Percentiles rank a stretch among this genome's conserved stretches.
These are phyloP conservation scores for Pestalotiopsis sp. DNA, from an alignment of 2,329 filamentous ascomycete genomes.

Conservation along the genomic window DNA sequence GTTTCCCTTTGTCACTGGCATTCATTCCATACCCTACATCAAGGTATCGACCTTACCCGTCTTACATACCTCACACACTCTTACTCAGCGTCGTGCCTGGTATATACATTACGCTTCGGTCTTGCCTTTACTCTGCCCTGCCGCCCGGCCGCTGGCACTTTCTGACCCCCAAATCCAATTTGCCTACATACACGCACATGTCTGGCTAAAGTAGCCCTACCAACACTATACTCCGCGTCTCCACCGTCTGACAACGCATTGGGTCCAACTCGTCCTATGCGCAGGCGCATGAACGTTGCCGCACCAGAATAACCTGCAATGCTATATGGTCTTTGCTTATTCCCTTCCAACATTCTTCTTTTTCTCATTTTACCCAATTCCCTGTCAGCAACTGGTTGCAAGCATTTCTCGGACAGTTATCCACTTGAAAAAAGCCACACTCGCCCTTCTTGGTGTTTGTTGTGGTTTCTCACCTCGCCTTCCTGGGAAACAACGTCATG, in stretches of 20 bases:
- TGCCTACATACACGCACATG: neutral
- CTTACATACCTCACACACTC: neutral
- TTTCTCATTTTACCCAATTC: neutral
- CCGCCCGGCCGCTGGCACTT: neutral
- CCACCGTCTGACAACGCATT: slow-evolving; percentile 12
- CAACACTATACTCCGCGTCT: slow-evolving; percentile 4
- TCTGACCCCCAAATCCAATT: neutral
- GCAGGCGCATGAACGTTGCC: slow-evolving; percentile 5
- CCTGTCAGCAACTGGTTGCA: neutral
- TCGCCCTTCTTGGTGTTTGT: neutral
- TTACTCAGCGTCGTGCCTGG: neutral
- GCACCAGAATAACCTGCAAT: neutral
- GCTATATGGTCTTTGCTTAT: slow-evolving; percentile 1
- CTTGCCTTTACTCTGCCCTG: neutral
- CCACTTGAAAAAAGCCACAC: neutral
- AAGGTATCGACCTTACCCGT: neutral
- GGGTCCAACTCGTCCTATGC: slow-evolving; percentile 3
- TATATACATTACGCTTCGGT: neutral
- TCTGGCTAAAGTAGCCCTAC: neutral
- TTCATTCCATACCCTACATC: neutral
- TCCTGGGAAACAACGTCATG: neutral
- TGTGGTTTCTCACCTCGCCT: neutral
- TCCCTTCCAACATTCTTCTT: neutral
- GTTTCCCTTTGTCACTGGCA: neutral
- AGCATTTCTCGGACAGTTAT: neutral